Percentiles rank a stretch among this genome's conserved stretches.
These are phyloP conservation scores for apple (Malus domestica) DNA, from an alignment of 306 rosid species.

Conservation along the genomic window ASM211411v1 NC_041799.1:26764501-26765000, in stretches of 20 bases:
- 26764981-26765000: conserved; percentile 75
- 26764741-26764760: no score
- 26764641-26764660: no score
- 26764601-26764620: no score
- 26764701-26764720: no score
- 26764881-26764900: conserved; percentile 94
- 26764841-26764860: not conserved
- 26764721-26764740: no score
- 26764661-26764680: no score
- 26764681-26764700: not conserved
- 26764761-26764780: not conserved
- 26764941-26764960: conserved; percentile 96
- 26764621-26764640: no score
- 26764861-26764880: conserved; percentile 30
- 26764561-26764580: no score
- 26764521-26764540: no score
- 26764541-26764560: no score
- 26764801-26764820: conserved; percentile 1
- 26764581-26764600: no score
- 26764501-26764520: no score
- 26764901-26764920: conserved; percentile 74
- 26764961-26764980: conserved; percentile 90
- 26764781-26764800: not conserved
- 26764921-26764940: conserved; percentile 86
- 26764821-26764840: not conserved